Percentiles rank a stretch among this genome's conserved stretches.
These are phyloP conservation scores for Pseudoneurospora amorphoporcata DNA, from an alignment of 495 filamentous ascomycete species.

Conservation along the genomic window DNA sequence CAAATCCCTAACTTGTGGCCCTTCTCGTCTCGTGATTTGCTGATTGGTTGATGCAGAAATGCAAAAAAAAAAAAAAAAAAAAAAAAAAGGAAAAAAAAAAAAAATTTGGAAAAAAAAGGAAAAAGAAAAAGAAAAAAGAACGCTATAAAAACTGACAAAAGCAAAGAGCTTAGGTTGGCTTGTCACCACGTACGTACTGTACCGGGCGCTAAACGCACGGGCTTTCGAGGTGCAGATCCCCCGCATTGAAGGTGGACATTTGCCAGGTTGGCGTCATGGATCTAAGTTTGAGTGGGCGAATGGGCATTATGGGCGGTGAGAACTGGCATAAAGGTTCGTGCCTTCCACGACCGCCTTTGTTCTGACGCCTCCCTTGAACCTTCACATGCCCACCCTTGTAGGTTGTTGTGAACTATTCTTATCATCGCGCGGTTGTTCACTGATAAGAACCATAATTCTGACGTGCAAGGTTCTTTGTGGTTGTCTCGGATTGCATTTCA, in stretches of 20 bases:
- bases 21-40: not conserved
- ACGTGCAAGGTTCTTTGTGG: not conserved
- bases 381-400: not conserved
- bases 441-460: not conserved
- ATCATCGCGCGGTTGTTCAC: not conserved
- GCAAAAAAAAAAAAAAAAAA: not conserved
- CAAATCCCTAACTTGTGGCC: not conserved
- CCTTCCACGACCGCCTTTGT: constrained; percentile 2
- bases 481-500: not conserved
- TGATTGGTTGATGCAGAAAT: not conserved
- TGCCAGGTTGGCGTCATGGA: constrained; percentile 1
- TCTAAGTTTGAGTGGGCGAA: not conserved
- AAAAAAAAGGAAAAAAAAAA: too few relatives aligned
- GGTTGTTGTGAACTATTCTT: not conserved
- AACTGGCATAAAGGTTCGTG: not conserved
- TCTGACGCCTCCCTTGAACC: not conserved
- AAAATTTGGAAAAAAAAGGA: too few relatives aligned
- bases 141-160: not conserved
- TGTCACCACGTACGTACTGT: not conserved
- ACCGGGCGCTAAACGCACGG: not conserved
- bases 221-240: not conserved
- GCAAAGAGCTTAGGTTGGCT: not conserved
- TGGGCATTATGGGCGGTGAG: not conserved
- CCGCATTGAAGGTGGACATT: not conserved
- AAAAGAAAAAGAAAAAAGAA: too few relatives aligned